Conservation (phyloP, 164 flowering plant genomes). For the Berberis vulgaris region DNA sequence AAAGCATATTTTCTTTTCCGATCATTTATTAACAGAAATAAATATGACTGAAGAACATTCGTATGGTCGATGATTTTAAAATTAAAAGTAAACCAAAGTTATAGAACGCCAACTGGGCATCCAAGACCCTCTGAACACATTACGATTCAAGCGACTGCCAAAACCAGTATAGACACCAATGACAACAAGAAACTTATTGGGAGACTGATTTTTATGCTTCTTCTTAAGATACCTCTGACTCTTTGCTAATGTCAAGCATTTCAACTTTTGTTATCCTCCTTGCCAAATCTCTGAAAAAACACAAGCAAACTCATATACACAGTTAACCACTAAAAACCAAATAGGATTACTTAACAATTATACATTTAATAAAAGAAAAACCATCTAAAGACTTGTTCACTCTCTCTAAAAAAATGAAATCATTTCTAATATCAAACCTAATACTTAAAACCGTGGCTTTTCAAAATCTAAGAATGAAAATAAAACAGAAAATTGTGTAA, state of each 20-base stretch:
- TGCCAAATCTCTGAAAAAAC: slow-evolving; percentile 59
- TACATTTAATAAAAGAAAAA: too few species aligned
- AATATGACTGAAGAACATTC: neutral
- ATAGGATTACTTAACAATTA: neutral
- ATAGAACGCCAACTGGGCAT: slow-evolving; percentile 38
- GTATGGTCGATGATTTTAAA: neutral
- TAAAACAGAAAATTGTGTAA: too few species aligned
- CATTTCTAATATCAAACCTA: too few species aligned
- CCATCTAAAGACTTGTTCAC: too few species aligned
- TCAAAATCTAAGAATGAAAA: too few species aligned
- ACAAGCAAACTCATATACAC: neutral
- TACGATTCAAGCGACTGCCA: slow-evolving; percentile 80
- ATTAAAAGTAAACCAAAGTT: neutral
- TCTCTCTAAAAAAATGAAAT: too few species aligned
- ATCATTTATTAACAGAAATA: too few species aligned
- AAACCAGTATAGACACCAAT: slow-evolving; percentile 96
- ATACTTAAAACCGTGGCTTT: too few species aligned
- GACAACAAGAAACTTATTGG: slow-evolving; percentile 67
- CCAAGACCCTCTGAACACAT: slow-evolving; percentile 82
- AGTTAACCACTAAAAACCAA: neutral
- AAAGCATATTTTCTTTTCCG: too few species aligned
- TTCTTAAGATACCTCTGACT: slow-evolving; percentile 78
- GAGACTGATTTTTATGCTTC: slow-evolving; percentile 33
- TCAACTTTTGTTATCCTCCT: slow-evolving; percentile 82
- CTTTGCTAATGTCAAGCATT: slow-evolving; percentile 90